phyloP scores from a whole-genome alignment of 768 basidiomycete species.

The Kwoniella dendrophila region DNA sequence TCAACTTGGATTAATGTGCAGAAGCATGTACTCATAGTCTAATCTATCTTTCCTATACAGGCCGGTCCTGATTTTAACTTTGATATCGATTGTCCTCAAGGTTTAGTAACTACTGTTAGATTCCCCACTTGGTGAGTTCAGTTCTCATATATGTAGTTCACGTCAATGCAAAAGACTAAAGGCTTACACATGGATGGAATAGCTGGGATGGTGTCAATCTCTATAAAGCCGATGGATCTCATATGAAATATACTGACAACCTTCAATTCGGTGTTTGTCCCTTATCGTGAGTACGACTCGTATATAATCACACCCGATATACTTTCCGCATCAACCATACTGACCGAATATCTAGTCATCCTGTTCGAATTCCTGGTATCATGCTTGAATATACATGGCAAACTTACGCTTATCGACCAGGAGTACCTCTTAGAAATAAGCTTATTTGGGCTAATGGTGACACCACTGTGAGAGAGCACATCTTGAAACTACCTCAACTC shows the following conservation, averaged over 20 bases:
- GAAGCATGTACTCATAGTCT: neutral
- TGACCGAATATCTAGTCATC: conserved; percentile 25
- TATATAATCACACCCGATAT: neutral
- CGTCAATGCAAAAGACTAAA: no score
- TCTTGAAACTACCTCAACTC: neutral
- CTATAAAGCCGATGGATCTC: conserved; percentile 36
- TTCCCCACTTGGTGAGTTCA: conserved; percentile 30
- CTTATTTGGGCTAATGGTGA: conserved; percentile 62
- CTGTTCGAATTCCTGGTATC: conserved; percentile 38
- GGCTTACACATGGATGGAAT: no score
- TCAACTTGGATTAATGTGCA: conserved; percentile 19
- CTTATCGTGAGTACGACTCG: conserved; percentile 18
- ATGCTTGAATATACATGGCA: conserved; percentile 40
- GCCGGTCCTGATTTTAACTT: conserved; percentile 26
- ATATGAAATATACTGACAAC: conserved; percentile 29
- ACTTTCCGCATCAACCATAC: neutral
- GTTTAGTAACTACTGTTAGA: conserved; percentile 29
- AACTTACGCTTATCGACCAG: conserved; percentile 54
- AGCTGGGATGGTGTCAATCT: conserved; percentile 42
- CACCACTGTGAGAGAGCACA: conserved; percentile 57
- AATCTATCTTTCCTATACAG: neutral
- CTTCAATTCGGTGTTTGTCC: conserved; percentile 35
- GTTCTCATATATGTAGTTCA: no score
- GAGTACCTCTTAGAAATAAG: conserved; percentile 26
- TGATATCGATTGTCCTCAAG: conserved; percentile 21